Evolutionary conservation across 1,284 basidiomycete species (phyloP), one percentile per base, ranked within the genome.

Genomic region (Cutaneotrichosporon dermatis): DNA sequence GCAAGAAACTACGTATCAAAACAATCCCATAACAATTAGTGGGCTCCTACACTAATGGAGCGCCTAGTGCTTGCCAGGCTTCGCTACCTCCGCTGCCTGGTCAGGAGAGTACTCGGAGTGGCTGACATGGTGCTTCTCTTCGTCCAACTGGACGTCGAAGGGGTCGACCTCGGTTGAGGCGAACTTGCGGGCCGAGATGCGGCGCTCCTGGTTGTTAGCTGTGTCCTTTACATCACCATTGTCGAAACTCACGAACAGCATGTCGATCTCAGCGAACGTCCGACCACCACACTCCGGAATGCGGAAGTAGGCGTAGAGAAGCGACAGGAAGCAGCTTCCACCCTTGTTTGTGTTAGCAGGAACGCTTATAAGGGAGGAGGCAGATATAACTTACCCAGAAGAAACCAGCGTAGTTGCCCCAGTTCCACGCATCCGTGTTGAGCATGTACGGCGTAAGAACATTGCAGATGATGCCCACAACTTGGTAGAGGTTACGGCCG

Each of bases 381-480:
- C 25, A 25, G 25, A 25, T 25, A 25, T 25, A 25, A 61, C 63
- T 61, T 74, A 33, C 68, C 25, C 68, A 69, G 62, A 66, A 67
- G 61, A 68, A 66, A 16, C 66, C 68, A 34, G 63, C 61, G 41
- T 55, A 61, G 58, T 60, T 66, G 36, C 76, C 75, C 76, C 78
- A 79, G 67, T 79, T 54, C 76, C 79, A 80, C 6, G 74, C 75
- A 25, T 67, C 68, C 4, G 78, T 74, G 73, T 79, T 80, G 63
- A 81, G 70, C 78, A 80, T 78, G 66, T 80, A 78, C 4, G 80
- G 80, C 8, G 74, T 76, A 15, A 80, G 66, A 36, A 79, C 68
- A 45, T 67, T 69, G 65, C 67, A 67, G 62, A 75, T 63, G 62
- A 79, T 79, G 64, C 80, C 81, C 66, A 79, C 76, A 50, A 74